phyloP scores from a whole-genome alignment of 2,329 filamentous ascomycete genomes.

The Colletotrichum filicis region DNA sequence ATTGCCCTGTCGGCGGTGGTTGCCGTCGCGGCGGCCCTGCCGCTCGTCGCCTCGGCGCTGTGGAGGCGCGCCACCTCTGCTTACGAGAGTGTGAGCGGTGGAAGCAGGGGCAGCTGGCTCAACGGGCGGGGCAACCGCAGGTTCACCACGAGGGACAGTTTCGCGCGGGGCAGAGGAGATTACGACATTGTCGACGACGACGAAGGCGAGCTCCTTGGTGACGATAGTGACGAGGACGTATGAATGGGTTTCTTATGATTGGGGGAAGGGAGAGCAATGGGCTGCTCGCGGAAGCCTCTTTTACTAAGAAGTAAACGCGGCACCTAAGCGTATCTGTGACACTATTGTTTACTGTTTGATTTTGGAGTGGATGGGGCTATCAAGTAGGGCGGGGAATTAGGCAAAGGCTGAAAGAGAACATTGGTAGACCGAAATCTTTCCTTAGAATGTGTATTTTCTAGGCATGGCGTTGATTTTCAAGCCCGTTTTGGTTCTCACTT shows the following conservation, averaged over 20 bases:
- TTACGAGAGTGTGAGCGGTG: conserved; percentile 60
- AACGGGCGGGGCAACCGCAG: conserved; percentile 69
- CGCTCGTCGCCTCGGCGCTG: conserved; percentile 77
- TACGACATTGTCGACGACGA: conserved; percentile 92
- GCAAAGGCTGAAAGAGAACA: not conserved
- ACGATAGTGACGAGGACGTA: conserved; percentile 92
- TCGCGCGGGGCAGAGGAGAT: conserved; percentile 86
- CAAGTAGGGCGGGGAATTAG: not conserved
- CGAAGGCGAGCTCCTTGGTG: conserved; percentile 92
- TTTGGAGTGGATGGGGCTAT: not conserved
- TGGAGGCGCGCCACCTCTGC: conserved; percentile 73
- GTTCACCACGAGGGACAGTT: conserved; percentile 90
- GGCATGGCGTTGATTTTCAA: conserved; percentile 16
- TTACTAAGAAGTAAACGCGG: not conserved
- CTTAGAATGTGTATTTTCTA: conserved; percentile 12
- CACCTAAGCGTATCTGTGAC: not conserved
- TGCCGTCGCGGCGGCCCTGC: conserved; percentile 70
- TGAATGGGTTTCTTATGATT: conserved; percentile 35
- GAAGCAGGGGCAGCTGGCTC: conserved; percentile 62
- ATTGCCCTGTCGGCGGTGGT: conserved; percentile 74
- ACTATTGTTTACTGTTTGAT: conserved; percentile 25
- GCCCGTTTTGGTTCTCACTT: not conserved
- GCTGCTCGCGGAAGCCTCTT: not conserved
- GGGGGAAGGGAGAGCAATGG: not conserved
- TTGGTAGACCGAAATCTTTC: conserved; percentile 5